phyloP scores from a whole-genome alignment of 768 basidiomycete species.

The Amanita brunnescens region DNA sequence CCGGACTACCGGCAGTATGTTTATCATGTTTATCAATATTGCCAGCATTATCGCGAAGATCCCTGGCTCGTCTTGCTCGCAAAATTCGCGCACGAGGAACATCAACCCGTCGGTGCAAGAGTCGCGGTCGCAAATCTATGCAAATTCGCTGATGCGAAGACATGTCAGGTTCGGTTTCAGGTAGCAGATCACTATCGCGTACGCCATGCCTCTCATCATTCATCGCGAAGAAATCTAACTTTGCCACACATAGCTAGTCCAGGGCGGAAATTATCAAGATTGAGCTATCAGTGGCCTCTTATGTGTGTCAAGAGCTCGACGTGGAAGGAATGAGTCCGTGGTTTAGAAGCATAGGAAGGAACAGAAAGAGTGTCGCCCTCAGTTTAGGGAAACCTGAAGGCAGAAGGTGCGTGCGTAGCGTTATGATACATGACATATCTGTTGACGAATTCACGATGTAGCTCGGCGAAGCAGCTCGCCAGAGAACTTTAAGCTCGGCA shows the following conservation, averaged over 20 bases:
- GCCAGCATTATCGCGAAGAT: not conserved
- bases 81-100: not conserved
- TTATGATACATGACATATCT: not conserved
- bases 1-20: too few relatives aligned
- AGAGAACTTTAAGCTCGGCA: constrained; percentile 72
- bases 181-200: constrained; percentile 42
- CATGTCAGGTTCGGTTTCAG: not conserved
- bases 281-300: constrained; percentile 61
- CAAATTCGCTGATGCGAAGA: not conserved
- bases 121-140: too few relatives aligned
- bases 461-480: constrained; percentile 55
- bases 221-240: not conserved
- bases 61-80: not conserved
- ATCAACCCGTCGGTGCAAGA: not conserved
- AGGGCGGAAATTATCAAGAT: constrained; percentile 70
- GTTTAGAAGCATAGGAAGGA: constrained; percentile 63
- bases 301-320: constrained; percentile 61
- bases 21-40: not conserved
- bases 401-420: constrained; percentile 24
- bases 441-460: constrained; percentile 16
- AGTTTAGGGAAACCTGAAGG: constrained; percentile 55
- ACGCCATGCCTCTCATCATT: not conserved
- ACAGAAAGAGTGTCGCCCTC: constrained; percentile 69
- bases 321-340: constrained; percentile 64
- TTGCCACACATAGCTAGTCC: constrained; percentile 38